A percentile compares a stretch with the other conserved stretches of the same genome.
These are phyloP conservation scores for Penicillium parvum DNA, from an alignment of 495 filamentous ascomycete species.

Conservation along the genomic window DNA sequence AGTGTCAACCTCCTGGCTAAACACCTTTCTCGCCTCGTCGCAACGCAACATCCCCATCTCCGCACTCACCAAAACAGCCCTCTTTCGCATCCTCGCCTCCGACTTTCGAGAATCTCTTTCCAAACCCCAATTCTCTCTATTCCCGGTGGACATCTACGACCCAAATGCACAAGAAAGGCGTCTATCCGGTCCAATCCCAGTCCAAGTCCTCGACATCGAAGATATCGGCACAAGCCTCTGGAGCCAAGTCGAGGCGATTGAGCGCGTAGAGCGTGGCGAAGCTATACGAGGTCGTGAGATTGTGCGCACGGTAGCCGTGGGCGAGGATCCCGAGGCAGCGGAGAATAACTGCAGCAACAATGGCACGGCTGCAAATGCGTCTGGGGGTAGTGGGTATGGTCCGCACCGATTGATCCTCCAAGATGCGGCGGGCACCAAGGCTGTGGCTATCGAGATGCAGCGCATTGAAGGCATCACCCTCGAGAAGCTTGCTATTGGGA, in stretches of 20 bases:
- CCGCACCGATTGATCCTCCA: constrained; percentile 81
- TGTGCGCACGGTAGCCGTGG: constrained; percentile 61
- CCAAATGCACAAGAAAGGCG: constrained; percentile 48
- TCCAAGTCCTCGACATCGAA: constrained; percentile 82
- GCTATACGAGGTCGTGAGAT: constrained; percentile 76
- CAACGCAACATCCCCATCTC: constrained; percentile 60
- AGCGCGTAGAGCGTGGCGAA: constrained; percentile 79
- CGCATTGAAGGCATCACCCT: constrained; percentile 60
- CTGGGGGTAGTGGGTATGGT: constrained; percentile 37
- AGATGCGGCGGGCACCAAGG: constrained; percentile 65
- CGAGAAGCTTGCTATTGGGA: constrained; percentile 66
- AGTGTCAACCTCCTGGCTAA: constrained; percentile 42
- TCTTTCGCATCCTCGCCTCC: constrained; percentile 72
- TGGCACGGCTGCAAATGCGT: constrained; percentile 9
- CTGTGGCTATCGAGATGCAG: constrained; percentile 71
- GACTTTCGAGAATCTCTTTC: constrained; percentile 65
- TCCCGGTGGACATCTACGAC: constrained; percentile 56
- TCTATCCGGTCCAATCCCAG: constrained; percentile 56
- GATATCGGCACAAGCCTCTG: constrained; percentile 73
- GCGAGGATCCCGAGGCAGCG: constrained; percentile 36
- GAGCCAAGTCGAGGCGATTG: constrained; percentile 82
- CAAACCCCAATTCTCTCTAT: constrained; percentile 40
- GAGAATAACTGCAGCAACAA: constrained; percentile 19
- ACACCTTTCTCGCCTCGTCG: constrained; percentile 34
- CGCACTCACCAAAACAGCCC: constrained; percentile 71